Base-by-base conservation (phyloP, 1,284 basidiomycete genomes). In the Fomitopsis schrenkii region DNA sequence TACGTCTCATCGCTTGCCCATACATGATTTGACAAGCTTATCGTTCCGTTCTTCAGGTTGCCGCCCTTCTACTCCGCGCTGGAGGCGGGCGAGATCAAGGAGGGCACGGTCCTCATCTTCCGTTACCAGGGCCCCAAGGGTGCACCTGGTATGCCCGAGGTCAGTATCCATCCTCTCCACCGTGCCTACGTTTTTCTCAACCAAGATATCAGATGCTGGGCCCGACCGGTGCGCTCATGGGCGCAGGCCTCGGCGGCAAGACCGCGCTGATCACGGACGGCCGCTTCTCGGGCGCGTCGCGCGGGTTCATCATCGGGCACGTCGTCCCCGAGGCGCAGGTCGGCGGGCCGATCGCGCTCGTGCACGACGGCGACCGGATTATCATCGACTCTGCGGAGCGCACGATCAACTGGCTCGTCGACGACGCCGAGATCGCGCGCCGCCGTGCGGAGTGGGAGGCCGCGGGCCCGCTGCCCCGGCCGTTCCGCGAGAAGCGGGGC, bases 191-290 rank as follows among this genome's bases (percentile, higher is more conserved):
- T 9, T n/a, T 14, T 22, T 6, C 10, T 60, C 2, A 52, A 1
- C 12, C 22, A 45, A 26, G 3, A 17, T 33, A 6, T 5, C 59
- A 67, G 68, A 67, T 71, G 60, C 57, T 72, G 48, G 83, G 89
- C 65, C 94, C 94, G 7, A 97, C 95, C n/a, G 89, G 85, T 63
- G 88, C 94, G 53, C 84, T 98, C 66, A 93, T 95, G 78, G 97
- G 97, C 38, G 96, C 96, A 58, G 97, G 97, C 44, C 82, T 98
- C 19, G 90, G 94, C 44, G 86, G 90, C 63, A 91, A 92, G 58
- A 96, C 95, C 3, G 96, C 96, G 1, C 85, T 97, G 65, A 88
- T 99, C 68, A 99, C 97, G 0, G 97, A 99, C 74, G 97, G 97
- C 52, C 87, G 97, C 46, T 99, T 99, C 83, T 95, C 92, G 35